Percentiles rank a stretch among this genome's conserved stretches.
Evolutionary conservation across 2,329 filamentous ascomycete species (phyloP).

Genomic region (Pseudocercospora vitis): DNA sequence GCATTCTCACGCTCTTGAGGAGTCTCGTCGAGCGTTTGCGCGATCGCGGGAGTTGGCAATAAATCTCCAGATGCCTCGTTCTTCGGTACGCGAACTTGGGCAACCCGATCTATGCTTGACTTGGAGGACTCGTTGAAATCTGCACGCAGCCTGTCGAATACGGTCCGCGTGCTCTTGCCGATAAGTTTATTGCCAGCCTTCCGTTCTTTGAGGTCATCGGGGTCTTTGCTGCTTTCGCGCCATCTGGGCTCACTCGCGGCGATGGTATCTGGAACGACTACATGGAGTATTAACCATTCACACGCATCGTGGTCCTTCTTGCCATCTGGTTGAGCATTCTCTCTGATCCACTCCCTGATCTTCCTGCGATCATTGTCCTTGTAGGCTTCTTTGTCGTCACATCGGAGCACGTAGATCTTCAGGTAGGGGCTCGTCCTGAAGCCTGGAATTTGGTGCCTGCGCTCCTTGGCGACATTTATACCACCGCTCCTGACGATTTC

Average conservation of each 20-base stretch:
- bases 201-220: constrained; percentile 64
- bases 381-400: constrained; percentile 94
- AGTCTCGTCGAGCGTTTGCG: constrained; percentile 63
- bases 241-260: constrained; percentile 75
- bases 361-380: constrained; percentile 75
- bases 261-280: constrained; percentile 81
- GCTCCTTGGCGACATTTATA: constrained; percentile 48
- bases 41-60: constrained; percentile 46
- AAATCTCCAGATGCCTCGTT: constrained; percentile 47
- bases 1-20: constrained; percentile 76
- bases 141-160: constrained; percentile 83
- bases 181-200: constrained; percentile 70
- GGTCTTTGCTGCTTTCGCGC: constrained; percentile 50
- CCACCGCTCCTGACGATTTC: constrained; percentile 44
- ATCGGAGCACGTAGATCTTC: constrained; percentile 83
- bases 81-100: constrained; percentile 75
- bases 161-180: constrained; percentile 72
- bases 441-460: constrained; percentile 92
- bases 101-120: constrained; percentile 70
- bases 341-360: constrained; percentile 88
- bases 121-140: constrained; percentile 86
- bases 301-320: constrained; percentile 90
- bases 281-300: constrained; percentile 92
- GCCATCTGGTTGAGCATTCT: constrained; percentile 64
- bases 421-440: constrained; percentile 90